Conservation (phyloP, 2,329 filamentous ascomycete genomes). For the Aspergillus novoparasiticus region DNA sequence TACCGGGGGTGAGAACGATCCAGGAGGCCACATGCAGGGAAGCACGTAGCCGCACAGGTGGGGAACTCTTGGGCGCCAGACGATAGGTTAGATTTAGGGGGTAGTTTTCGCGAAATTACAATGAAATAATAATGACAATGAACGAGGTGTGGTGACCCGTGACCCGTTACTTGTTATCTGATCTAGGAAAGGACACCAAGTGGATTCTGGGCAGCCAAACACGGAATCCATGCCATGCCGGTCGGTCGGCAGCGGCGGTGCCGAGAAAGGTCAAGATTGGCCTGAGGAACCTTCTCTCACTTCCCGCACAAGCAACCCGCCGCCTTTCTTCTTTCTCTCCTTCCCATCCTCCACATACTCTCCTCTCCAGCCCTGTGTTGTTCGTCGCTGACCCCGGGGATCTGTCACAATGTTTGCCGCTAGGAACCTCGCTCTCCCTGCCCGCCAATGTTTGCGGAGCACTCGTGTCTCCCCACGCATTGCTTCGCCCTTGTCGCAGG, state of each 20-base stretch:
- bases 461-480: conserved; percentile 53
- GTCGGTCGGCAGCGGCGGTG: conserved; percentile 25
- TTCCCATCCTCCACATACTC: conserved; percentile 16
- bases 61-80: conserved; percentile 3
- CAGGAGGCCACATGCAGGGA: conserved; percentile 16
- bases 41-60: conserved; percentile 15
- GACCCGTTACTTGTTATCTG: conserved; percentile 20
- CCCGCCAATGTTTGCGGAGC: conserved; percentile 77
- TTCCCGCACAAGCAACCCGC: conserved; percentile 25
- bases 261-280: conserved; percentile 14
- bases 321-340: conserved; percentile 27
- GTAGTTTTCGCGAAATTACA: not conserved
- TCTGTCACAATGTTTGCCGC: conserved; percentile 74
- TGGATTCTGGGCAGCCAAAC: conserved; percentile 15
- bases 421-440: conserved; percentile 74
- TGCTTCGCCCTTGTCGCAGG: conserved; percentile 58
- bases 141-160: not conserved
- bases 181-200: conserved; percentile 18
- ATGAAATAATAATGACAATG: not conserved
- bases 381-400: conserved; percentile 25
- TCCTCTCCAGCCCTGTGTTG: conserved; percentile 16
- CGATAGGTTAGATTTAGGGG: not conserved
- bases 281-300: conserved; percentile 12
- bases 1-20: conserved; percentile 10
- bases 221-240: conserved; percentile 13